Base-by-base conservation (phyloP, 306 rosid species). In the Rubus parviflorus region DNA sequence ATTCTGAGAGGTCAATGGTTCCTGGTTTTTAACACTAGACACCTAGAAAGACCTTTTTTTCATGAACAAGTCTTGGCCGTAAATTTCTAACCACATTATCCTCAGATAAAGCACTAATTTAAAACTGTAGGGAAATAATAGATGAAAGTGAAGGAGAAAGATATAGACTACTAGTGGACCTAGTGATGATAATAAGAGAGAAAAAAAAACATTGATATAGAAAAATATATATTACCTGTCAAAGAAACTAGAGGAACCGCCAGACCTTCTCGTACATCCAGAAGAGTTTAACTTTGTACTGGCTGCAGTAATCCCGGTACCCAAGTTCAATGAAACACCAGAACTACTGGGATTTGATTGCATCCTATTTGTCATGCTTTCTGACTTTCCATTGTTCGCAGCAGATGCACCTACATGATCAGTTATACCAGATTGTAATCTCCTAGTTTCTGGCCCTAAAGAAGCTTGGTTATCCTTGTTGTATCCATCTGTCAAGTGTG, bases 181-280 rank as follows among this genome's bases (percentile, higher is more conserved):
- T 38, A 58, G 38, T 13, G 43, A 30, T 35, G 43, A 35, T 11
- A 2, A 63, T 15, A 63, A 35, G 22, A 63, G 68, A 63, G 20
- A 25, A 13, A 57, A 22, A 13, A 63, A 17, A 19, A 63, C 10
- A 60, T 60, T 11, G 30, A 63, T 30, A 63, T 47, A 64, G 40
- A 64, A 79, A 38, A 53, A 54, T 41, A 22, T 73, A 76, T 81
- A 63, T 81, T 82, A 94, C 98, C 97, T 90, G 81, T 89, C 95
- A 62, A 94, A 94, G 81, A 92, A 91, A 75, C 73, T 82, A 35
- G 87, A 76, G 75, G 90, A 85, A 79, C 87, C 82, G 54, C 77
- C n/a, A 65, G 82, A 68, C 49, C 81, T 87, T 82, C 77, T 90
- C 83, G 25, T 65, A 62, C 75, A 83, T 86, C 86, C 88, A 13